A percentile compares a stretch with the other conserved stretches of the same genome.
phyloP scores from a whole-genome alignment of 129 eudicot genomes.

The Helianthus annuus region DNA sequence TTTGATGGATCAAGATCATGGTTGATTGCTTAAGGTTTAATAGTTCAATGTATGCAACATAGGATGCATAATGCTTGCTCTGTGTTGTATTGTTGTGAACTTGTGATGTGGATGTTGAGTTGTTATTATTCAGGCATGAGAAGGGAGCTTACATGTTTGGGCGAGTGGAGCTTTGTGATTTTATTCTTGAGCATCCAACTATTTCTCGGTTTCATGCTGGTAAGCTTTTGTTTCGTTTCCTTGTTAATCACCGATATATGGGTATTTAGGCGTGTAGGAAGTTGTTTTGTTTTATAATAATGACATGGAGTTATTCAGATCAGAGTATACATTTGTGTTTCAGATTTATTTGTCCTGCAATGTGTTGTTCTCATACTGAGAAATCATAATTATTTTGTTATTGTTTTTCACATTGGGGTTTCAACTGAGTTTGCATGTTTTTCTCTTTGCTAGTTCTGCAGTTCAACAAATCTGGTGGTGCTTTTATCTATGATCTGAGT shows the following conservation, averaged over 20 bases:
- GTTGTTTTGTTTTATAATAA: slow-evolving; percentile 3
- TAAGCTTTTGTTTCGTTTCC: slow-evolving; percentile 13
- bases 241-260: not conserved
- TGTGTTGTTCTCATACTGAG: no score
- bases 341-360: no score
- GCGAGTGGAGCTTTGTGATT: slow-evolving; percentile 90
- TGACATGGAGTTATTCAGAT: not conserved
- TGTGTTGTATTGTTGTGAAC: no score
- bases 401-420: slow-evolving; percentile 12
- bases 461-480: slow-evolving; percentile 76
- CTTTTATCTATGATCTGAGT: slow-evolving; percentile 86
- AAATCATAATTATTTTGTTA: not conserved
- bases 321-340: not conserved
- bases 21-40: not conserved
- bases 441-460: slow-evolving; percentile 66
- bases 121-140: slow-evolving; percentile 48
- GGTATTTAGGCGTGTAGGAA: not conserved
- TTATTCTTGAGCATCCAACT: slow-evolving; percentile 92
- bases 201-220: slow-evolving; percentile 98
- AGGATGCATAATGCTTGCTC: not conserved
- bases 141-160: slow-evolving; percentile 99
- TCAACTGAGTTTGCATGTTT: slow-evolving; percentile 15
- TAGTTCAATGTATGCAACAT: not conserved
- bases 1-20: no score
- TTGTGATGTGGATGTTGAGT: not conserved